phyloP scores from a whole-genome alignment of 75 land plant species.

The Pinus albicaulis region DNA sequence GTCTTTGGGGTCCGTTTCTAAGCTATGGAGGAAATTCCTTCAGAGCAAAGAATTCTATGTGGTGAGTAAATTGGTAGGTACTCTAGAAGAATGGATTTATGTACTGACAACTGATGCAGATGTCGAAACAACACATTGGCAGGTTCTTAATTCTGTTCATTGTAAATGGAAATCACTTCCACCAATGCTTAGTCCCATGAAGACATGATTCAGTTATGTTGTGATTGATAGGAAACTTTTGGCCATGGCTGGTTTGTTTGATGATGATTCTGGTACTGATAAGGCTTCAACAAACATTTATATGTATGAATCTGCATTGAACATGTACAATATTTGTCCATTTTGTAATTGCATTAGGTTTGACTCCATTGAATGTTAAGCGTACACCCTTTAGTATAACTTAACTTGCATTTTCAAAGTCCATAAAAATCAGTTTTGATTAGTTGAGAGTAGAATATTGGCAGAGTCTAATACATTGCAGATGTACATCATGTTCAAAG shows the following conservation, averaged over 20 bases:
- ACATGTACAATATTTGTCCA: constrained; percentile 34
- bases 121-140: constrained; percentile 49
- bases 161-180: constrained; percentile 30
- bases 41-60: constrained; percentile 62
- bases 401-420: too few relatives aligned
- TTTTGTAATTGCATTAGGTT: not conserved
- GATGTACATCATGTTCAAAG: too few relatives aligned
- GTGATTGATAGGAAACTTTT: constrained; percentile 64
- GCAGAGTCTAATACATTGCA: too few relatives aligned
- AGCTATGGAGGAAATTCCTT: constrained; percentile 65
- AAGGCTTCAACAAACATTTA: constrained; percentile 52
- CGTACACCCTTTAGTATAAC: too few relatives aligned
- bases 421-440: too few relatives aligned
- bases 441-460: too few relatives aligned
- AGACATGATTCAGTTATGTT: constrained; percentile 50
- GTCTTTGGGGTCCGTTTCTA: constrained; percentile 60
- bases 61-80: constrained; percentile 44
- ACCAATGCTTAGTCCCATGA: constrained; percentile 68
- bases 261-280: constrained; percentile 21
- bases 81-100: constrained; percentile 72
- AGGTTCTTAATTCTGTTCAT: constrained; percentile 34
- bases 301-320: constrained; percentile 68
- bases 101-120: constrained; percentile 44
- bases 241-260: constrained; percentile 53
- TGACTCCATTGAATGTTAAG: too few relatives aligned